phyloP scores from a whole-genome alignment of 1,284 basidiomycete genomes.

The Fomitopsis palustris region DNA sequence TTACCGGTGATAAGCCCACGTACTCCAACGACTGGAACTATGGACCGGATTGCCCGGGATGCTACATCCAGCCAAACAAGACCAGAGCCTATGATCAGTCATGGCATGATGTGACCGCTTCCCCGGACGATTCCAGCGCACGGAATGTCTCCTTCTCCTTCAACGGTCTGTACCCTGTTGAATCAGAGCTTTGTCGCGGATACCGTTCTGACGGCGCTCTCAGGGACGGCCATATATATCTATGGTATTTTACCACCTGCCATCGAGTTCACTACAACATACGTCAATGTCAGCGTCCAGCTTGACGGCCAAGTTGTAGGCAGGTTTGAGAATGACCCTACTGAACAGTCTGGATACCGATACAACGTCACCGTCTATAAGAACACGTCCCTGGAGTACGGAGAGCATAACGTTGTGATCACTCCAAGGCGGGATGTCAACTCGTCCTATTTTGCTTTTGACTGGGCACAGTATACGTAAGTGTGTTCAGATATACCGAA shows the following conservation, averaged over 20 bases:
- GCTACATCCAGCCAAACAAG: constrained; percentile 9
- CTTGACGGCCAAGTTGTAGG: constrained; percentile 19
- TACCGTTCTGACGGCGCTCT: no score
- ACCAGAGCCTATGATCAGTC: constrained; percentile 11
- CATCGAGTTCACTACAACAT: constrained; percentile 15
- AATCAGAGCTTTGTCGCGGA: background rate
- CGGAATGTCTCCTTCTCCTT: constrained; percentile 1
- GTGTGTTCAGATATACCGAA: background rate
- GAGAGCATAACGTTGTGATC: constrained; percentile 25
- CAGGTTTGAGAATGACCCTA: constrained; percentile 18
- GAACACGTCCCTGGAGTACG: constrained; percentile 15
- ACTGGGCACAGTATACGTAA: constrained; percentile 1
- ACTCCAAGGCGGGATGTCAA: background rate
- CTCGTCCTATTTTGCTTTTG: background rate
- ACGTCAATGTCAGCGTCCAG: constrained; percentile 23
- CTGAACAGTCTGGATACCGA: constrained; percentile 4
- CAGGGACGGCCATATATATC: constrained; percentile 30
- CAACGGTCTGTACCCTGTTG: background rate
- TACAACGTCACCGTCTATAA: constrained; percentile 27
- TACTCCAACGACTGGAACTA: constrained; percentile 16
- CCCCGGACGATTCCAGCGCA: background rate
- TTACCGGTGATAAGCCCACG: constrained; percentile 11
- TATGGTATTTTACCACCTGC: constrained; percentile 25
- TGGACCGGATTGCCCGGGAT: constrained; percentile 12
- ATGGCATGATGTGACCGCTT: constrained; percentile 19